Evolutionary conservation across 192 early-diverging fungal species (phyloP).

Genomic region (Backusella tarrabulga): DNA sequence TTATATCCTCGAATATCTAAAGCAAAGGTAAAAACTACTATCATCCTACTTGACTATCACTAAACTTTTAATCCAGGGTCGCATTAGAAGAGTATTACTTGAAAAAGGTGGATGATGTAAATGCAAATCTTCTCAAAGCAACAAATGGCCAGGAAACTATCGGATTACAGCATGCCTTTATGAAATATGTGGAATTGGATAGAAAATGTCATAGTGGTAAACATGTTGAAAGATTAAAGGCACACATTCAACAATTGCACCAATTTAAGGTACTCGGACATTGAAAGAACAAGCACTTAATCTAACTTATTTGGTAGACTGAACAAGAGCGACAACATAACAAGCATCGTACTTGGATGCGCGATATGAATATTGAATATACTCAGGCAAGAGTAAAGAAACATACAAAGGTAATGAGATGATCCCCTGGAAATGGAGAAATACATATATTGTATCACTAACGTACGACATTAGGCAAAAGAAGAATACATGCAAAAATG

Average conservation of each 20-base stretch:
- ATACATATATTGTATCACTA: neutral
- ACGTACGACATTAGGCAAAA: constrained; percentile 16
- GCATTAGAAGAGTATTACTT: neutral
- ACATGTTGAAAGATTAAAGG: constrained; percentile 19
- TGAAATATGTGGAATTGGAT: constrained; percentile 12
- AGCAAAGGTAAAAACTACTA: neutral
- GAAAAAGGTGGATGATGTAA: neutral
- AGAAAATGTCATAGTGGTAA: neutral
- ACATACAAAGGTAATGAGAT: neutral
- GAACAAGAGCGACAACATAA: constrained; percentile 15
- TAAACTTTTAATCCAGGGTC: neutral
- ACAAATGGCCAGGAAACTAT: neutral
- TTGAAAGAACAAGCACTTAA: neutral
- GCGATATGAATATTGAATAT: constrained; percentile 18
- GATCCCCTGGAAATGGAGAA: neutral
- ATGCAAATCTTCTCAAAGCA: neutral
- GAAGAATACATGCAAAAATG: constrained; percentile 20
- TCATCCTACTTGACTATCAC: neutral
- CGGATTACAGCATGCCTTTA: neutral
- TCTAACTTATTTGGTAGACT: neutral
- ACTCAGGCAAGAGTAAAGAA: neutral
- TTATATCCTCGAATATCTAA: constrained; percentile 7
- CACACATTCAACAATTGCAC: constrained; percentile 10
- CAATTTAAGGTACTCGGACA: constrained; percentile 10
- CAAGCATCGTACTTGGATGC: constrained; percentile 12